These are phyloP conservation scores for Williopsis jadinii DNA, from an alignment of 1,139 yeast species.

Conservation along the genomic window DNA sequence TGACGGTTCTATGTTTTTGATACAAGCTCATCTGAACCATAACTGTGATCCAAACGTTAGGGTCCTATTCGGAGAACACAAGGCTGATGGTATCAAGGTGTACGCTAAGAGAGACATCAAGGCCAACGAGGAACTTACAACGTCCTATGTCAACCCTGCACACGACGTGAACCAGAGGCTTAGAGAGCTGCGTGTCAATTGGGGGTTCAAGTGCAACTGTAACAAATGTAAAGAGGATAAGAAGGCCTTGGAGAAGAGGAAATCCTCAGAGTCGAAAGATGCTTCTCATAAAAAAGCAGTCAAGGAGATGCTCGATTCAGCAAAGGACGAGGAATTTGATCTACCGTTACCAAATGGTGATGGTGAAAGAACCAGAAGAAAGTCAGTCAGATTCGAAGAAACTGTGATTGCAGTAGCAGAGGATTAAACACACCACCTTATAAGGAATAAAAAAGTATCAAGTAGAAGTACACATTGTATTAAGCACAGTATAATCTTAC, in stretches of 20 bases:
- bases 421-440: conserved; percentile 12
- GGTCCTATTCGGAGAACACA: conserved; percentile 42
- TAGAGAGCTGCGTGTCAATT: conserved; percentile 62
- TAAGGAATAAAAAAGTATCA: neutral
- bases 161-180: conserved; percentile 60
- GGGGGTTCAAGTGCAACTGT: conserved; percentile 80
- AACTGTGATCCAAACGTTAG: conserved; percentile 66
- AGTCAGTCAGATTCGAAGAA: conserved; percentile 69
- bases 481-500: too few relatives aligned
- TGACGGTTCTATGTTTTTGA: conserved; percentile 53
- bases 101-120: conserved; percentile 51
- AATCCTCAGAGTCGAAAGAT: conserved; percentile 15
- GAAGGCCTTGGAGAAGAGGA: conserved; percentile 20
- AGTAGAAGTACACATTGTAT: neutral
- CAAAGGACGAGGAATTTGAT: conserved; percentile 41
- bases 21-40: conserved; percentile 71
- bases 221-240: conserved; percentile 53
- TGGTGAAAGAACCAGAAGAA: conserved; percentile 43
- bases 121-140: conserved; percentile 61
- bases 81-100: conserved; percentile 51
- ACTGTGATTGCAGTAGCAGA: conserved; percentile 42
- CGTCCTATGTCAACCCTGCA: conserved; percentile 65
- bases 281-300: conserved; percentile 33
- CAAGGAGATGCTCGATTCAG: conserved; percentile 39
- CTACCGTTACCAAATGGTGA: conserved; percentile 36